phyloP scores from a whole-genome alignment of 495 filamentous ascomycete species.

The Daldinia grandis region DNA sequence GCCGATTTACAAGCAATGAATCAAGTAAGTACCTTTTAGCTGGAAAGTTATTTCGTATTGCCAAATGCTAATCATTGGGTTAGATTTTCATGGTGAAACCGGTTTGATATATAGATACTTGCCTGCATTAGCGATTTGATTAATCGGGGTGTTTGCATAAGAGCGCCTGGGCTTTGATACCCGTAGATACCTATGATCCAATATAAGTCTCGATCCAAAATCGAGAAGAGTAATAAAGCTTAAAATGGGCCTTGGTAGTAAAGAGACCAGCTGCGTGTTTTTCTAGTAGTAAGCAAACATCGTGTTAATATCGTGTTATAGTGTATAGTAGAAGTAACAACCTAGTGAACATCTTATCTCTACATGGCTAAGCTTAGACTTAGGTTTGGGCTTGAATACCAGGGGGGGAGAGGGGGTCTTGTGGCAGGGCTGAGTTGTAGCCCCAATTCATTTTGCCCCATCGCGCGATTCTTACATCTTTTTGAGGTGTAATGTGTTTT shows the following conservation, averaged over 20 bases:
- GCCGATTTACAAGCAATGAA: slow-evolving; percentile 36
- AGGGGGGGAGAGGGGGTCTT: too few species aligned
- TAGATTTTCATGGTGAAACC: slow-evolving; percentile 43
- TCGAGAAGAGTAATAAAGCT: slow-evolving; percentile 1
- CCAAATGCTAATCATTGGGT: slow-evolving; percentile 5
- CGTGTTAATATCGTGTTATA: not conserved
- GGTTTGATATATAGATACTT: slow-evolving; percentile 20
- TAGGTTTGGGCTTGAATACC: slow-evolving; percentile 12
- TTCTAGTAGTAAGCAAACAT: not conserved
- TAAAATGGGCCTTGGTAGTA: not conserved
- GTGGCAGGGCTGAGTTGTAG: slow-evolving; percentile 7
- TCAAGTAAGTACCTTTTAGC: slow-evolving; percentile 24
- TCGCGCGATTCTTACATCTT: not conserved
- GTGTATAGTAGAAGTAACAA: not conserved
- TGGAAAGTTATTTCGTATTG: not conserved
- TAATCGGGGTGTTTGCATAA: slow-evolving; percentile 1
- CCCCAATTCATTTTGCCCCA: slow-evolving; percentile 9
- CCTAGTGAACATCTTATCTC: not conserved
- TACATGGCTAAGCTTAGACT: not conserved
- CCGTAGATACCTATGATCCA: slow-evolving; percentile 30
- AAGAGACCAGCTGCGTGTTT: not conserved
- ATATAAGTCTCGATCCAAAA: not conserved
- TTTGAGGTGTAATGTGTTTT: not conserved
- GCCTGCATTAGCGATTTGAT: not conserved
- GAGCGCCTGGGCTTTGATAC: slow-evolving; percentile 25